Percentiles rank a stretch among this genome's conserved stretches.
Conservation (phyloP, 805 yeast genomes). For the Candida qinlingensis region DNA sequence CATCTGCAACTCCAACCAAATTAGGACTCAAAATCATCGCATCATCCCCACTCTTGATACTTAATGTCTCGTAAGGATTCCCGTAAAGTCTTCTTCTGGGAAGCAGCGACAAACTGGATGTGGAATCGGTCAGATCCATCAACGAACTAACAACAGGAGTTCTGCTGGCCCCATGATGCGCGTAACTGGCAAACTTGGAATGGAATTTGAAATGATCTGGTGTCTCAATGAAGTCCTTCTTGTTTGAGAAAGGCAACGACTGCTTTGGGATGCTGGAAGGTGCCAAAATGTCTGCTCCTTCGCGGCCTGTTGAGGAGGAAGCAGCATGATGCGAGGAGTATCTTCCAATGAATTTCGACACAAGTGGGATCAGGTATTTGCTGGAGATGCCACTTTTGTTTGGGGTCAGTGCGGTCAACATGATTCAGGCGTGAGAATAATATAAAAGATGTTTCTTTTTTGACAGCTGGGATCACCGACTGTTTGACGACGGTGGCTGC, state of each 20-base stretch:
- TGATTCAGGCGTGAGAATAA: too few relatives aligned
- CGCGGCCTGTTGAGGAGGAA: not conserved
- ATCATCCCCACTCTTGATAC: constrained; percentile 51
- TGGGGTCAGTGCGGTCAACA: too few relatives aligned
- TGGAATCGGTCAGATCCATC: constrained; percentile 45
- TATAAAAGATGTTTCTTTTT: too few relatives aligned
- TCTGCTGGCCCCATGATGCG: constrained; percentile 38
- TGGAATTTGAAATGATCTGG: constrained; percentile 39
- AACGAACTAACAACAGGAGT: constrained; percentile 41
- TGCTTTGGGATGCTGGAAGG: constrained; percentile 5
- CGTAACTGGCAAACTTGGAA: constrained; percentile 40
- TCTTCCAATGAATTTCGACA: not conserved
- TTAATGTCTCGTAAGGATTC: constrained; percentile 45
- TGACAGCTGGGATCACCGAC: too few relatives aligned
- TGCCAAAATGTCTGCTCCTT: not conserved
- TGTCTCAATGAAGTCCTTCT: constrained; percentile 5
- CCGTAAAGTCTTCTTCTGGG: constrained; percentile 49
- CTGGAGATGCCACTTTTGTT: not conserved
- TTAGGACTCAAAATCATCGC: constrained; percentile 52
- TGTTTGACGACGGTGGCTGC: too few relatives aligned
- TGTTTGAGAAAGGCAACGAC: not conserved
- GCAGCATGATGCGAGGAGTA: not conserved
- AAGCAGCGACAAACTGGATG: constrained; percentile 36
- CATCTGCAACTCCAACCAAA: constrained; percentile 50
- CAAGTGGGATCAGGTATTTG: not conserved